Evolutionary conservation across 2,329 filamentous ascomycete species (phyloP), one percentile per base, ranked within the genome.

Genomic region (Colletotrichum sp.): DNA sequence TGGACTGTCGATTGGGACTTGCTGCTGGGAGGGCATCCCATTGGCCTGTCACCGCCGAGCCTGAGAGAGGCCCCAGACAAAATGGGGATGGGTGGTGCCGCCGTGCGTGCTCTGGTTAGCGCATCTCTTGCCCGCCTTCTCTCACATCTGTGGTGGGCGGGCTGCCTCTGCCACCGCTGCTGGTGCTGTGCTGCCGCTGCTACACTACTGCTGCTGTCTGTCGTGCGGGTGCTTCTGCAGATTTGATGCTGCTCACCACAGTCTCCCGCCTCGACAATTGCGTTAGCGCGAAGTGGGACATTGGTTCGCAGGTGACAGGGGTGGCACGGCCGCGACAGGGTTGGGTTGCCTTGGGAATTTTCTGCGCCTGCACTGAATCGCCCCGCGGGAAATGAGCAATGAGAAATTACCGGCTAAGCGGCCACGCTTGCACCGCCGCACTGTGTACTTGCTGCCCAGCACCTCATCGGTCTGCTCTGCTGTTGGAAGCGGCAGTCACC

Each of bases 281-380:
- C 68, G 21, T 66, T 72, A 75, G 55, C n/a, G 69, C 69, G 52
- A 52, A 57, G 55, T 67, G 55, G 24, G 55, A 63, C 69, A 32
- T 68, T 26, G 39, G 55, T 55, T 62, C 55, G 57, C 39, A 18
- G 36, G n/a, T 12, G 57, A 34, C 57, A 39, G 34, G 72, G 69
- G 15, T 67, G 68, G 62, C 63, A 75, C 69, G 57, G 32, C 16
- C 16, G n/a, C 6, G 18, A 67, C 63, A 72, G 63, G 69, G 73
- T 63, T 67, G 10, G 24, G 32, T 26, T 26, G 72, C 39, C 57
- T 59, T 73, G 59, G 59, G 72, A 75, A 73, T 69, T 76, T 76
- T 76, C 70, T 76, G 70, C 73, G 70, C 69, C 72, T 73, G 73
- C 59, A 76, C 64, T 69, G 70, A 76, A 73, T 76, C 70, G 73